These are phyloP conservation scores for Polyporus tsugae DNA, from an alignment of 1,284 basidiomycete genomes.

Conservation along the genomic window DNA sequence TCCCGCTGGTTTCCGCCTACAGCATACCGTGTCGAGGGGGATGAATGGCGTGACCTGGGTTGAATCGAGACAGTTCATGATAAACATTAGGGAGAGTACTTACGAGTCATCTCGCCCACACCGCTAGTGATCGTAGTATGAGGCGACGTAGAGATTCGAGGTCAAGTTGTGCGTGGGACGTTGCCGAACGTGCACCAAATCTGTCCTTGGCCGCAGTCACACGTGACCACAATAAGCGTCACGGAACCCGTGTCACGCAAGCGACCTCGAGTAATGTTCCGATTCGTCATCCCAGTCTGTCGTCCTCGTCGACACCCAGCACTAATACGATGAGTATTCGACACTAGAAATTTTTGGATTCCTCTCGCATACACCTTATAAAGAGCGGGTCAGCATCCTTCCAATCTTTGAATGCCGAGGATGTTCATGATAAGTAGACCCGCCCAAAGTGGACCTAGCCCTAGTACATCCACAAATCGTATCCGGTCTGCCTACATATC, in stretches of 20 bases:
- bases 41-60: slow-evolving; percentile 20
- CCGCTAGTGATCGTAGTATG: background rate
- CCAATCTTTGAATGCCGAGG: too few relatives aligned
- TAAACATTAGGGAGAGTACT: slow-evolving; percentile 17
- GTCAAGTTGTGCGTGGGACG: slow-evolving; percentile 29
- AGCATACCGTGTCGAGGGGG: background rate
- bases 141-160: slow-evolving; percentile 20
- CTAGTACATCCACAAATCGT: too few relatives aligned
- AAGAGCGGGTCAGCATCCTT: too few relatives aligned
- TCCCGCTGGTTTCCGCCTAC: slow-evolving; percentile 85
- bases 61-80: slow-evolving; percentile 36
- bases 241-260: slow-evolving; percentile 9
- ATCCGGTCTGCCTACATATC: too few relatives aligned
- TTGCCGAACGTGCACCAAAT: slow-evolving; percentile 22
- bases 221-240: slow-evolving; percentile 6
- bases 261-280: background rate
- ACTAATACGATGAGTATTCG: background rate
- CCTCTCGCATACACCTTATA: too few relatives aligned
- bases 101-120: slow-evolving; percentile 38
- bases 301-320: background rate
- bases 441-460: too few relatives aligned
- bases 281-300: background rate
- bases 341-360: too few relatives aligned
- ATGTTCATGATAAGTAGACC: too few relatives aligned
- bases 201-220: slow-evolving; percentile 13